Conservation (phyloP, 2,329 filamentous ascomycete species). For the Neonectria faginata region DNA sequence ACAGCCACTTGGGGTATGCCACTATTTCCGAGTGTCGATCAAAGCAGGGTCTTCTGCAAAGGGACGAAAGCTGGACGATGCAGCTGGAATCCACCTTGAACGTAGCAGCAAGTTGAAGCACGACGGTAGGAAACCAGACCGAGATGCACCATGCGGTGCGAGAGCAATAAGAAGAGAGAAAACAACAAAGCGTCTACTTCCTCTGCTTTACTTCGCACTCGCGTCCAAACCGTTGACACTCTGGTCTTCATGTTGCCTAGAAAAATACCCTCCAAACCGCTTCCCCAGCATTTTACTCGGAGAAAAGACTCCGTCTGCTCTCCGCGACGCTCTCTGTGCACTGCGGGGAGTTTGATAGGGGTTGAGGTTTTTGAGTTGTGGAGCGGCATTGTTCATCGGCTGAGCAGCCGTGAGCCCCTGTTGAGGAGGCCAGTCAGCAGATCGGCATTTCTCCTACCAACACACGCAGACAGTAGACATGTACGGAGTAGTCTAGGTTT, state of each 20-base stretch:
- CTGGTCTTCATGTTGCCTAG: too few relatives aligned
- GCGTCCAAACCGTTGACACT: background rate
- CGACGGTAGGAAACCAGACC: background rate
- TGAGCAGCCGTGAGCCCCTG: background rate
- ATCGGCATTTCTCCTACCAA: background rate
- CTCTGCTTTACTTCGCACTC: background rate
- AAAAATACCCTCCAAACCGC: background rate
- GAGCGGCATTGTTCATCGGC: background rate
- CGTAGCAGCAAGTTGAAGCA: too few relatives aligned
- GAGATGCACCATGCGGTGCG: background rate
- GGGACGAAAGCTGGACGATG: too few relatives aligned
- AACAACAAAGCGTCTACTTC: background rate
- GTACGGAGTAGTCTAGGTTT: too few relatives aligned
- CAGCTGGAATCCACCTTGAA: too few relatives aligned
- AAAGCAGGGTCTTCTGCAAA: too few relatives aligned
- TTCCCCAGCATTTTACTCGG: background rate
- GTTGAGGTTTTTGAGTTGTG: background rate
- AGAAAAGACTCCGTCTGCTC: background rate
- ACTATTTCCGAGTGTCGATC: too few relatives aligned
- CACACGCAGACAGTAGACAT: background rate
- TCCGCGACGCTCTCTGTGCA: background rate
- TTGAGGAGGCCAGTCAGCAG: background rate
- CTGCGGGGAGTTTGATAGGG: background rate
- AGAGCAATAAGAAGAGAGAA: background rate
- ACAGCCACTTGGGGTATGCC: too few relatives aligned